Base-by-base conservation (phyloP, 2,329 filamentous ascomycete genomes). In the Huntiella decipiens region DNA sequence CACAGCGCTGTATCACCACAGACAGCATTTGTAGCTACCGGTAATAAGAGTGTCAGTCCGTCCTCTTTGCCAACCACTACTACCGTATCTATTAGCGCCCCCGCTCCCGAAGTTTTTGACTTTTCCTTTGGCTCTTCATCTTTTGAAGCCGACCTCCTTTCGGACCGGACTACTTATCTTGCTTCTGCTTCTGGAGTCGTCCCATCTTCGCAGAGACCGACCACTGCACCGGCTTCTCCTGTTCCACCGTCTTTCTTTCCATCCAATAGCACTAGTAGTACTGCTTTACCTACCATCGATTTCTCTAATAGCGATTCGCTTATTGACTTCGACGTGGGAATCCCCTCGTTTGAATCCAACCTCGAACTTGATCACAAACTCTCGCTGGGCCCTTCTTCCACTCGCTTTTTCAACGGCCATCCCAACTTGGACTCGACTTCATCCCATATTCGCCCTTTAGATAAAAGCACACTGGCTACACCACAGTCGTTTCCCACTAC, bases 341-440 rank as follows among this genome's bases (percentile, higher is more conserved):
- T 75, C 32, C 66, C 69, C 34, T 66, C 67, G 1, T 68, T 75
- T 56, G 66, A 72, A 51, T 62, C 68, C 53, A 63, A 63, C 51
- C 60, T 65, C 52, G 60, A 67, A 37, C 61, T 74, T 54, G 64
- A 70, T 52, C 63, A 64, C 4, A 64, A 62, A 13, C 56, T 71
- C 22, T 63, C 60, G 38, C 4, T 43, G 22, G 22, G 22, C 22
- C 17, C 6, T 11, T 19, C 22, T 39, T 12, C 22, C 10, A 39
- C 16, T 22, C 37, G 37, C 37, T 16, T 16, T 39, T 10, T 6
- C 8, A 28, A 28, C 22, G 22, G 22, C 22, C 22, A 28, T 28
- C 22, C 37, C 10, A 16, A 17, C 16, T 38, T 38, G 11, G 13
- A 45, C 54, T 66, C 52, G 57, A 60, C 49, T 54, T 34, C 40